Conservation (phyloP, 2,329 filamentous ascomycete species). For the Rosellinia necatrix region DNA sequence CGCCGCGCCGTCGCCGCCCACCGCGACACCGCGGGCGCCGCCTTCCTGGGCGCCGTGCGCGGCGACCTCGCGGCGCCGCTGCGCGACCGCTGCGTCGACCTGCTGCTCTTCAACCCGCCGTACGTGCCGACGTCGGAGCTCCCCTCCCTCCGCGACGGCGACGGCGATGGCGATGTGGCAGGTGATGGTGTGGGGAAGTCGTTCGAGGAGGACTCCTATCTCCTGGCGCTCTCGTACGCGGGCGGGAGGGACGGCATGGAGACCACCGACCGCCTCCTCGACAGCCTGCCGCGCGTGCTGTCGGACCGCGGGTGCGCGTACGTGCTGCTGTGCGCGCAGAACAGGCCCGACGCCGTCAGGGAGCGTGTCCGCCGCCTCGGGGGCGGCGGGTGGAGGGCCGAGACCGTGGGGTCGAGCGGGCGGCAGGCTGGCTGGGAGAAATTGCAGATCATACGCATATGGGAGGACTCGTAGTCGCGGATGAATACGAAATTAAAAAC, state of each 20-base stretch:
- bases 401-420: constrained; percentile 81
- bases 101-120: constrained; percentile 94
- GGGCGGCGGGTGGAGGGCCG: constrained; percentile 68
- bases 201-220: constrained; percentile 81
- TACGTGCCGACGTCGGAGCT: constrained; percentile 87
- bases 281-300: constrained; percentile 68
- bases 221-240: constrained; percentile 85
- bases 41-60: constrained; percentile 69
- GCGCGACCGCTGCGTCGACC: constrained; percentile 66
- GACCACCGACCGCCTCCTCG: constrained; percentile 79
- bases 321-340: constrained; percentile 86
- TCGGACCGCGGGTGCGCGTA: constrained; percentile 78
- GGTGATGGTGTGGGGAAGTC: constrained; percentile 24
- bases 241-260: constrained; percentile 93
- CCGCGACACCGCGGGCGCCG: constrained; percentile 29
- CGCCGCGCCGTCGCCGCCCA: constrained; percentile 47
- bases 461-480: constrained; percentile 54
- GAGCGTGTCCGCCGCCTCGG: constrained; percentile 60
- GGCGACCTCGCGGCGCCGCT: constrained; percentile 72
- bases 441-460: constrained; percentile 85
- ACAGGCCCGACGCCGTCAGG: constrained; percentile 78
- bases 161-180: neutral
- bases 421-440: constrained; percentile 94
- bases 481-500: constrained; percentile 4
- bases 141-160: constrained; percentile 54